Evolutionary conservation across 371 early-diverging fungal species (phyloP), one percentile per base, ranked within the genome.

Genomic region (Funneliformis caledonium): DNA sequence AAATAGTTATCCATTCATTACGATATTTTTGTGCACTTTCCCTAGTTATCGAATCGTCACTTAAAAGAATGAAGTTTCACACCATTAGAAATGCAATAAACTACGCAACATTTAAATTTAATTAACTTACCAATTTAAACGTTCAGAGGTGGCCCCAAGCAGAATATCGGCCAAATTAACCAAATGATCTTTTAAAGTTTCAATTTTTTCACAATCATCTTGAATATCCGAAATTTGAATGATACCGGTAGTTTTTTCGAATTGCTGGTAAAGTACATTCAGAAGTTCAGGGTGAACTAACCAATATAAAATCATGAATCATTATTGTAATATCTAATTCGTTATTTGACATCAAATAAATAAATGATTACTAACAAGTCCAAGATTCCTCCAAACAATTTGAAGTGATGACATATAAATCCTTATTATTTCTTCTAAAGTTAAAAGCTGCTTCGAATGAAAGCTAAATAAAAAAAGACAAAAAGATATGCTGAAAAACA

Each of bases 121-220:
- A n/a, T 64, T n/a, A 77, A 45, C 42, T 45, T 60, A 70, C 80
- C 48, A 59, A 16, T 31, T 79, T 11, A 79, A 59, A 16, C 61
- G 68, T n/a, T 79, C 59, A 47, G 61, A n/a, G 1, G 70, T 79
- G 8, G 19, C 22, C 43, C 59, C 72, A 16, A 79, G 48, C 9
- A 79, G 56, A 12, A 70, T 19, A 50, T 70, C 59, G 4, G 72
- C 80, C 43, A 79, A 79, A 33, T 59, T 42, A 45, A 70, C 69
- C n/a, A 70, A 10, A 10, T 79, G 80, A 19, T 68, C 68, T 79
- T 79, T 79, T 9, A 79, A 47, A 10, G 33, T 11, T 31, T 76
- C 64, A 6, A 61, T 61, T 50, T n/a, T 72, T 7, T 45, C 43
- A 47, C 22, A 19, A 14, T 47, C 45, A 48, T 14, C 4, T 52